phyloP scores from a whole-genome alignment of 2,329 filamentous ascomycete genomes.

The Metarhizium guizhouense region DNA sequence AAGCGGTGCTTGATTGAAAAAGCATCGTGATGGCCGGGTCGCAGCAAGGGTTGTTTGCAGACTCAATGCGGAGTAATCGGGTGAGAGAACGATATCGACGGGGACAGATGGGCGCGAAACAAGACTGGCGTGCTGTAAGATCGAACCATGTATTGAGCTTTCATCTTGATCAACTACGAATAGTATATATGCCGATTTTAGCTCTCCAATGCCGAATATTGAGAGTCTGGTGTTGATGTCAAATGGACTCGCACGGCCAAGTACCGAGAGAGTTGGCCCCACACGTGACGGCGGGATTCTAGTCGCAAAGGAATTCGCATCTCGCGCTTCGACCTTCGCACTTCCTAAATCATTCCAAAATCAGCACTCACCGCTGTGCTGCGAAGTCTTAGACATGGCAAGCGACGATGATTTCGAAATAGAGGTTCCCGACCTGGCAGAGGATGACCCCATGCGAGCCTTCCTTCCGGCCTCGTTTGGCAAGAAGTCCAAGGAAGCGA shows the following conservation, averaged over 20 bases:
- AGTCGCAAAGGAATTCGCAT: background rate
- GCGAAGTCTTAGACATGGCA: slow-evolving; percentile 33
- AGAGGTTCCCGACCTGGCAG: slow-evolving; percentile 42
- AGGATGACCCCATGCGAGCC: slow-evolving; percentile 62
- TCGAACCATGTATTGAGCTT: background rate
- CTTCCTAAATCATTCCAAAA: background rate
- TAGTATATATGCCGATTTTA: too few species aligned
- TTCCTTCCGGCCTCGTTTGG: slow-evolving; percentile 82
- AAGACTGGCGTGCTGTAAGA: background rate
- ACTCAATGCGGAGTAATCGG: too few species aligned
- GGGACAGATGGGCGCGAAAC: background rate
- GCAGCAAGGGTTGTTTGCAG: background rate
- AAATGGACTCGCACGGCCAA: background rate
- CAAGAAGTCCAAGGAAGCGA: slow-evolving; percentile 64
- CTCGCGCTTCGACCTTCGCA: background rate
- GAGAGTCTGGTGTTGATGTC: too few species aligned
- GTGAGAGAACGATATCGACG: background rate
- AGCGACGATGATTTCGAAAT: slow-evolving; percentile 52
- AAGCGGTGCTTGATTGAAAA: slow-evolving; percentile 22
- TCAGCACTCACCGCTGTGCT: background rate
- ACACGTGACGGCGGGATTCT: background rate
- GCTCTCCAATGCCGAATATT: too few species aligned
- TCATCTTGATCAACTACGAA: too few species aligned
- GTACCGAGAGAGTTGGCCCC: background rate
- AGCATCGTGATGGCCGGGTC: background rate